Percentiles rank a stretch among this genome's conserved stretches.
These are phyloP conservation scores for Urochloa ruziziensis DNA, from an alignment of 176 grass and related monocot species.

Conservation along the genomic window DNA sequence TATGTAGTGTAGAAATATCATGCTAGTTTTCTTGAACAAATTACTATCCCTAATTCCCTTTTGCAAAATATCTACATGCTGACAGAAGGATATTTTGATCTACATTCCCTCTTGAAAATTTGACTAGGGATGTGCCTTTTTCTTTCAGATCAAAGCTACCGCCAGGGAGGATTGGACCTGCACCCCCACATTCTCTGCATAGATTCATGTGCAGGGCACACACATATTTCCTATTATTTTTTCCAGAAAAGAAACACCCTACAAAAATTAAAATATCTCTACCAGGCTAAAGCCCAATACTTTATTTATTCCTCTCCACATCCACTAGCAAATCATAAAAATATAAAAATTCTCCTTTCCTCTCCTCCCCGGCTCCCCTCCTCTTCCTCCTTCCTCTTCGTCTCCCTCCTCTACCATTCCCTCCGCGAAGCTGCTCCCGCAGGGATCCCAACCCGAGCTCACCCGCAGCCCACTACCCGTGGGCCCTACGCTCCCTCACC, in stretches of 20 bases:
- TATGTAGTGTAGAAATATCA: no score
- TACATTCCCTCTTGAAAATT: not conserved
- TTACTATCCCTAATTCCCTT: not conserved
- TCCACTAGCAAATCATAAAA: not conserved
- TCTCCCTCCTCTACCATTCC: not conserved
- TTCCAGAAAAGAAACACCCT: not conserved
- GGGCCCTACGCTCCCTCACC: not conserved
- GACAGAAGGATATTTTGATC: not conserved
- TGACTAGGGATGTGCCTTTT: not conserved
- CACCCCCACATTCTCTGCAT: not conserved
- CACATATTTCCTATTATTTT: not conserved
- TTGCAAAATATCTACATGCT: not conserved
- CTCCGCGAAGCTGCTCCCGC: constrained; percentile 5
- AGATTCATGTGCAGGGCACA: constrained; percentile 1
- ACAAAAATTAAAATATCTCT: not conserved
- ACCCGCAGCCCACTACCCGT: not conserved
- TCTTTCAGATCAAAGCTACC: not conserved
- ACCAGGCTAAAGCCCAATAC: not conserved
- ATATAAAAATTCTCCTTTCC: not conserved
- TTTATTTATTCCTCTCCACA: constrained; percentile 30
- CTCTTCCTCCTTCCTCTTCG: not conserved
- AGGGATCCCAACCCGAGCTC: constrained; percentile 44
- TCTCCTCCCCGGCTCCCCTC: not conserved
- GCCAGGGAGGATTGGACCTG: not conserved
- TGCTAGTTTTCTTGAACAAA: not conserved